phyloP scores from a whole-genome alignment of 345 rosid genomes.

The Eucalyptus polybractea region DNA sequence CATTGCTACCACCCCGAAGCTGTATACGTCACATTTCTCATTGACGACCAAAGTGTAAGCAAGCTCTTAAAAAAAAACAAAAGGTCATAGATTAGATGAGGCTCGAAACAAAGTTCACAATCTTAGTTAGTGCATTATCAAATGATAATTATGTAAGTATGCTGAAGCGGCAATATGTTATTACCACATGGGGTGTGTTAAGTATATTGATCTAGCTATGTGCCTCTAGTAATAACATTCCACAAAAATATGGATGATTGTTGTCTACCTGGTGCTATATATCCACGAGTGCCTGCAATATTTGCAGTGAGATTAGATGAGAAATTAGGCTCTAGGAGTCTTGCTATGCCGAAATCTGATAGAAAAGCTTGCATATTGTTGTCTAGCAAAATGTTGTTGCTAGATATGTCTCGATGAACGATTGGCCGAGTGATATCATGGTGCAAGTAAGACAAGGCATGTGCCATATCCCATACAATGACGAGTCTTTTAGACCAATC shows the following conservation, averaged over 20 bases:
- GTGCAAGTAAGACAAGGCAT: slow-evolving; percentile 1
- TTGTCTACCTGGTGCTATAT: slow-evolving; percentile 2
- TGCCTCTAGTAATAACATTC: not conserved
- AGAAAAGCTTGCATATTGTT: not conserved
- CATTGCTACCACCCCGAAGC: slow-evolving; percentile 6
- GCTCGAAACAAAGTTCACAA: too few relatives aligned
- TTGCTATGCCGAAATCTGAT: slow-evolving; percentile 4
- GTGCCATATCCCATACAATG: not conserved
- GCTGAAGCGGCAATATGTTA: too few relatives aligned
- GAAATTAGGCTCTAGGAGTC: not conserved
- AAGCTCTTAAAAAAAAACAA: not conserved
- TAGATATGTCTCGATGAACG: slow-evolving; percentile 8
- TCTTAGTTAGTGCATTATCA: too few relatives aligned
- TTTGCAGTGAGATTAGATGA: not conserved
- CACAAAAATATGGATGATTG: not conserved
- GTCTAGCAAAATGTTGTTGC: slow-evolving; percentile 1
- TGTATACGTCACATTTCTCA: slow-evolving; percentile 12
- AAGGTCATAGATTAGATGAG: too few relatives aligned
- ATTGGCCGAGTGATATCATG: not conserved
- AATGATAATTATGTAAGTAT: too few relatives aligned
- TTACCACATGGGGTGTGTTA: too few relatives aligned
- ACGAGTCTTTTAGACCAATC: not conserved
- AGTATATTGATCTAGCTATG: not conserved
- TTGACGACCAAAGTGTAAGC: slow-evolving; percentile 9
- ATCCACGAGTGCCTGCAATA: slow-evolving; percentile 1